phyloP scores from a whole-genome alignment of 1,139 yeast species.

The Candida anutae region DNA sequence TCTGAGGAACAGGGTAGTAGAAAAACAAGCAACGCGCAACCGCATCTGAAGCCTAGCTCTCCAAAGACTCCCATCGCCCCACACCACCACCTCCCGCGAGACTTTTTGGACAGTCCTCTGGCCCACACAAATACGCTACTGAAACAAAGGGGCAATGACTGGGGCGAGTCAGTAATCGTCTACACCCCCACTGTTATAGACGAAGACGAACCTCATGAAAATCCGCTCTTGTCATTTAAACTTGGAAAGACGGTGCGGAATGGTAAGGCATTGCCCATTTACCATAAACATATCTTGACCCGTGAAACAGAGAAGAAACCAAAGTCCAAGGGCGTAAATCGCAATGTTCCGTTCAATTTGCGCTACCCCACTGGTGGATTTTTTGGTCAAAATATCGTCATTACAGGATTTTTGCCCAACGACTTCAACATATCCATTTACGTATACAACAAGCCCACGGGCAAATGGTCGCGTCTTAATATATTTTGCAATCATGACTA shows the following conservation, averaged over 20 bases:
- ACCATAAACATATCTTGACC: constrained; percentile 8
- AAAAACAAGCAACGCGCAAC: constrained; percentile 3
- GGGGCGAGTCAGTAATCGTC: constrained; percentile 30
- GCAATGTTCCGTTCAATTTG: constrained; percentile 33
- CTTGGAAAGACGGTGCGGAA: constrained; percentile 25
- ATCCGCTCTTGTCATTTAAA: constrained; percentile 31
- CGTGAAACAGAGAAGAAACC: constrained; percentile 1
- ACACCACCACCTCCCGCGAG: constrained; percentile 1
- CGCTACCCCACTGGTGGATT: constrained; percentile 51
- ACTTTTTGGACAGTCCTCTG: constrained; percentile 2
- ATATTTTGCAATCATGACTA: constrained; percentile 48
- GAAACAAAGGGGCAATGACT: constrained; percentile 1
- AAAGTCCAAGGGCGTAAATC: constrained; percentile 5
- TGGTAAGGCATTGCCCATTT: constrained; percentile 25
- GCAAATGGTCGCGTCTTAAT: constrained; percentile 58
- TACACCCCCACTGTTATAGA: constrained; percentile 23
- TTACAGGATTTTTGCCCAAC: constrained; percentile 48
- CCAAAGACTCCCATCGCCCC: not conserved
- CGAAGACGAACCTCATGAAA: constrained; percentile 10
- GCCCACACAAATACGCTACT: constrained; percentile 5
- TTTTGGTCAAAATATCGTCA: constrained; percentile 57
- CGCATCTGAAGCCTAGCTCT: not conserved
- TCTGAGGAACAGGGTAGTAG: constrained; percentile 15
- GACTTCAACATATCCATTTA: constrained; percentile 51
- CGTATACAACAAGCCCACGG: constrained; percentile 53